Evolutionary conservation across 2,329 filamentous ascomycete genomes (phyloP), one percentile per base, ranked within the genome.

Genomic region (Aspergillus ochraceoroseus): DNA sequence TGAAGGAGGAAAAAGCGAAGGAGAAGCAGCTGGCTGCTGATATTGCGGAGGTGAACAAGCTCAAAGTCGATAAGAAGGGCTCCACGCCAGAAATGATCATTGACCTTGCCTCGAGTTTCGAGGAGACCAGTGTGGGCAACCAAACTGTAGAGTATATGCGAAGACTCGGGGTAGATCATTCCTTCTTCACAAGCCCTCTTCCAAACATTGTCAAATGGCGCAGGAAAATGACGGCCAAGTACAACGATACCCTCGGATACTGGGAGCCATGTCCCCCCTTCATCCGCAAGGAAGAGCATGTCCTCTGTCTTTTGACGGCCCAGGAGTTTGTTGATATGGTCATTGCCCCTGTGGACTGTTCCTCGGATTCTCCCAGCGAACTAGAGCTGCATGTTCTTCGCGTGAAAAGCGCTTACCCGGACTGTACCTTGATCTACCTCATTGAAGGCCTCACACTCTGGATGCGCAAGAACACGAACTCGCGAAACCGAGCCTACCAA

Each of bases 51-150:
- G 83, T 80, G 28, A 90, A 90, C 63, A 87, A 83, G 54, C 65
- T 82, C 7, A 79, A 79, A 36, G 79, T 77, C 0, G 80, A 87
- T 64, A 87, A 86, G 65, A 87, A 85, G 51, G 67, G 80, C 0
- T 83, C 84, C 0, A 77, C 80, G 0, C 75, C 75, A 0, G 85
- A 92, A 60, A 90, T 92, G 85, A 81, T 90, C 35, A 72, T 87
- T 1, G 77, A 86, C 51, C 67, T 90, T 15, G 76, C 85, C 0
- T 63, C 65, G 0, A 73, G 72, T 1, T 64, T 90, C 1, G 63
- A 74, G 14, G 62, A 58, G 7, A 60, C 70, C 0, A 65, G 59
- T 23, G 53, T 72, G 6, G 68, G 66, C 2, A 69, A 63, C 22
- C 69, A 72, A 41, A 57, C 66, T 8, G 45, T 62, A 11, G 65